These are phyloP conservation scores for Tulasnella sp. DNA, from an alignment of 768 basidiomycete species.

Conservation along the genomic window DNA sequence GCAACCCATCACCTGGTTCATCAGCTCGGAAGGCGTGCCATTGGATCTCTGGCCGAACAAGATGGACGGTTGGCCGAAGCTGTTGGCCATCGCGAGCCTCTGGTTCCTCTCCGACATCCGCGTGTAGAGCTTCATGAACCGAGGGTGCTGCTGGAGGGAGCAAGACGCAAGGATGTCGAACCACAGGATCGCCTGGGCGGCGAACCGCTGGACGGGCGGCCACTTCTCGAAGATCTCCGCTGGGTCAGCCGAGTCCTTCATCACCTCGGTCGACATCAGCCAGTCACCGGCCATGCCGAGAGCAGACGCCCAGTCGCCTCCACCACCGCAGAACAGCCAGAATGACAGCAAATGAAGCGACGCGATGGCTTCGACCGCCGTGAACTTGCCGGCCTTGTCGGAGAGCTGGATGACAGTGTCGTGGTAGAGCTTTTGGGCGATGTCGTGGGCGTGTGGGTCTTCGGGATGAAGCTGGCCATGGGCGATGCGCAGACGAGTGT, in stretches of 20 bases:
- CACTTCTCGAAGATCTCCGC: conserved; percentile 1
- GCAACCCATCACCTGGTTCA: conserved; percentile 13
- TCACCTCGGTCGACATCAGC: conserved; percentile 55
- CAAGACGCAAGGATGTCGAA: conserved; percentile 46
- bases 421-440: conserved; percentile 52
- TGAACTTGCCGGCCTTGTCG: conserved; percentile 43
- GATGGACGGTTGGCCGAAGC: neutral
- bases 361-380: conserved; percentile 62
- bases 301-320: conserved; percentile 56
- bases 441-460: conserved; percentile 38
- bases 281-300: conserved; percentile 66
- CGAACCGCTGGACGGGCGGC: conserved; percentile 4
- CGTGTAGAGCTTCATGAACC: conserved; percentile 45
- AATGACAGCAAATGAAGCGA: conserved; percentile 67
- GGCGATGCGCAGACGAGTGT: conserved; percentile 46
- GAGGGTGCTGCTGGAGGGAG: conserved; percentile 35
- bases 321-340: conserved; percentile 57
- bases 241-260: conserved; percentile 36
- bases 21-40: neutral
- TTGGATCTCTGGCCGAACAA: neutral
- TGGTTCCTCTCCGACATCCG: conserved; percentile 36
- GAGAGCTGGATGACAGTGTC: conserved; percentile 56
- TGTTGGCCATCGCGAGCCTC: neutral
- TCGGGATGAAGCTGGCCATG: conserved; percentile 46
- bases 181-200: conserved; percentile 47